phyloP scores from a whole-genome alignment of 2,329 filamentous ascomycete genomes.

The Paradendryphiella salina region DNA sequence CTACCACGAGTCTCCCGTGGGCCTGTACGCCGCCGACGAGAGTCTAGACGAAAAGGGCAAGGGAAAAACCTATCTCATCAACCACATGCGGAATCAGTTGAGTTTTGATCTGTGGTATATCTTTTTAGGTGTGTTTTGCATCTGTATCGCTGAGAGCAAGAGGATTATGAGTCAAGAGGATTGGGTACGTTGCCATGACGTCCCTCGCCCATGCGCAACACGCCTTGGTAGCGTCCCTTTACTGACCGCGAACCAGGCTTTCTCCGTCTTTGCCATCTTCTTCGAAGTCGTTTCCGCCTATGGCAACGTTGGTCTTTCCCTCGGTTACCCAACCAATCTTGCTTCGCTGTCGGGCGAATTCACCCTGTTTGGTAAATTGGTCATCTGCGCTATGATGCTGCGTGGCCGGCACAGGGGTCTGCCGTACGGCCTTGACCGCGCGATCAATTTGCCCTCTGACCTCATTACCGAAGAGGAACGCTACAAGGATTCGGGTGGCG shows the following conservation, averaged over 20 bases:
- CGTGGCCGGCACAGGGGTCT: conserved; percentile 67
- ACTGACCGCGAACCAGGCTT: conserved; percentile 26
- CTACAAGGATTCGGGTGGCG: conserved; percentile 1
- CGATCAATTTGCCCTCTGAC: conserved; percentile 68
- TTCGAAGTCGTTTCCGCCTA: conserved; percentile 50
- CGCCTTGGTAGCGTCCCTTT: no score
- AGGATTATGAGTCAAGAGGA: conserved; percentile 64
- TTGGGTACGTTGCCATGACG: neutral
- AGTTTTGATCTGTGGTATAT: conserved; percentile 99
- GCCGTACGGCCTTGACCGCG: conserved; percentile 69
- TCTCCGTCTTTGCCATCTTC: conserved; percentile 53
- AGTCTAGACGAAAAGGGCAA: conserved; percentile 58
- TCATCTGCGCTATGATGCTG: conserved; percentile 69
- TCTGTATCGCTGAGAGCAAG: conserved; percentile 81
- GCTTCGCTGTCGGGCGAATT: conserved; percentile 84
- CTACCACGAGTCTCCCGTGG: conserved; percentile 87
- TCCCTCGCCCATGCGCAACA: no score
- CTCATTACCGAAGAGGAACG: neutral
- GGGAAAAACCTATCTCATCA: conserved; percentile 72
- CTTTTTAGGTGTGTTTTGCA: conserved; percentile 88
- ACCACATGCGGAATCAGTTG: conserved; percentile 88
- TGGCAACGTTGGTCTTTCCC: conserved; percentile 86
- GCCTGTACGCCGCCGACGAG: conserved; percentile 64
- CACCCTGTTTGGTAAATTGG: conserved; percentile 66
- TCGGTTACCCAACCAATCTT: conserved; percentile 77